Evolutionary conservation across 2,329 filamentous ascomycete species (phyloP), one percentile per base, ranked within the genome.

Genomic region (Mycosphaerella arachidis): DNA sequence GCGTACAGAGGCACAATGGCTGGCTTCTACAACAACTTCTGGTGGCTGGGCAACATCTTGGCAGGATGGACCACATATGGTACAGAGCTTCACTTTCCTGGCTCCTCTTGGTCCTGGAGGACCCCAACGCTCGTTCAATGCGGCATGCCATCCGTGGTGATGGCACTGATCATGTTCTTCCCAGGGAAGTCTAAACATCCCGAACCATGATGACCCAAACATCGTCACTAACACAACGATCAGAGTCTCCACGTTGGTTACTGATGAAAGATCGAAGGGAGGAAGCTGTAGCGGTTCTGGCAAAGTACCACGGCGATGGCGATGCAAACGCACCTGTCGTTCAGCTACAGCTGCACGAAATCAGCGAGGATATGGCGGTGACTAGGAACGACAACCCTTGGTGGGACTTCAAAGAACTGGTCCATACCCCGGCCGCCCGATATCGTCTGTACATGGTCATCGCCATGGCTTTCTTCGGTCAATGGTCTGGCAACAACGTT

Each of bases 1-100:
- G 80, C 80, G 4, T 85, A 84, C 68, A 79, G 85, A 63, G 84
- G 84, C 33, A 79, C 82, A 20, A 79, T 86, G 73, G 84, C 83
- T 3, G 85, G 83, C 27, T 78, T 86, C 68, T 83, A 78, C 66
- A 81, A 81, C 64, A 75, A 73, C 60, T 75, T 75, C 63, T 76
- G 74, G 73, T 76, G 73, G 61, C 51, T 76, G 2, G 84, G 82
- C 4, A 81, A 81, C 58, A 83, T 83, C 53, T 61, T 82, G 1
- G 81, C 81, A n/a, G 79, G 78, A 3, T 83, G 81, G 61, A 63
- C 65, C 20, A 63, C 61, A 20, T 64, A 66, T 29, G 63, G 61
- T 3, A 58, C 65, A 5, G 56, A 66, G n/a, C 43, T 59, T 46
- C 64, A 67, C 53, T 59, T 67, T 53, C 52, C 58, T 35, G 48